Evolutionary conservation across 305 asterid genomes (phyloP).

Genomic region (Fraxinus angustifolia): DNA sequence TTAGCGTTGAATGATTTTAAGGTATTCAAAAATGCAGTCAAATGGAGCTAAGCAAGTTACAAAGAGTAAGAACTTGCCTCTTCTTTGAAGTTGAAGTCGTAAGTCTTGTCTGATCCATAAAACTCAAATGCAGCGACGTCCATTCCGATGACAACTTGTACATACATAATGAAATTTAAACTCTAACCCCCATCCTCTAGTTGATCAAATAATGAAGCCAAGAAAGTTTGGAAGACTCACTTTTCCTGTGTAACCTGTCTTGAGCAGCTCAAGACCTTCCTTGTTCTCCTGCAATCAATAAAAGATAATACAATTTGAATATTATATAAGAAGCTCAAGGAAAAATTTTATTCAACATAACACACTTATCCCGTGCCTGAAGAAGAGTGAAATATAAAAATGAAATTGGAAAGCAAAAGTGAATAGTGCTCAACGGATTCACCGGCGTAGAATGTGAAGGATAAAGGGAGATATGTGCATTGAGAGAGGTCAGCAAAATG

Average conservation of each 20-base stretch:
- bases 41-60: background rate
- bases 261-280: conserved; percentile 92
- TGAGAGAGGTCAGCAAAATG: too few species aligned
- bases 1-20: too few species aligned
- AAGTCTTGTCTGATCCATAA: conserved; percentile 66
- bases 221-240: conserved; percentile 31
- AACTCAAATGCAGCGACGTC: conserved; percentile 99
- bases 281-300: conserved; percentile 67
- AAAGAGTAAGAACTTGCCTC: conserved; percentile 44
- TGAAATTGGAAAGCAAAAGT: too few species aligned
- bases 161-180: background rate
- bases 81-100: conserved; percentile 93
- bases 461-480: too few species aligned
- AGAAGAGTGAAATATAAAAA: too few species aligned
- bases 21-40: background rate
- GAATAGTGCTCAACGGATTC: too few species aligned
- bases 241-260: conserved; percentile 85
- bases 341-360: background rate
- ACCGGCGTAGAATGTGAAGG: too few species aligned
- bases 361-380: too few species aligned
- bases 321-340: background rate
- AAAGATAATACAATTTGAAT: background rate
- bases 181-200: background rate
- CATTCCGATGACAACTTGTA: conserved; percentile 91
- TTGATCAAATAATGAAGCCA: background rate